Base-by-base conservation (phyloP, 106 monocot species). In the Dioscorea dumetorum region DNA sequence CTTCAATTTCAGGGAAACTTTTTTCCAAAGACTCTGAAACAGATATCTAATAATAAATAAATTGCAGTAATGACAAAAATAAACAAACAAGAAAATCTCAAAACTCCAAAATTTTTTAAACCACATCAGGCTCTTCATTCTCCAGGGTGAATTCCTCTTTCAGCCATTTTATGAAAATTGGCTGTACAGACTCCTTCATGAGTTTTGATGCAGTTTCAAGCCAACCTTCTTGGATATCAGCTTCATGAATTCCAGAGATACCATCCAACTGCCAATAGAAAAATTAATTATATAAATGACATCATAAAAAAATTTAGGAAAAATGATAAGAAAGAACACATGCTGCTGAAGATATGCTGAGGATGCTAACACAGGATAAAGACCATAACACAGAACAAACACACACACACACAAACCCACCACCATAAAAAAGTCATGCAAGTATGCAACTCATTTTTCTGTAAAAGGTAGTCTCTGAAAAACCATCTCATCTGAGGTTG, bases 81-180 rank as follows among this genome's bases (percentile, higher is more conserved):
- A 4, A 67, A n/a, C 8, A 32, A 34, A 67, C 13, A 33, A 31
- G 70, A 50, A 68, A 13, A 49, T 62, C n/a, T 57, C 57, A 60
- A 18, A 51, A 56, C 3, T 67, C 19, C 12, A 31, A 68, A 53
- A n/a, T 62, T 58, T 2, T 35, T 3, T 22, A 18, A 70, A 95
- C 95, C 85, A 56, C 77, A 12, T 85, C 71, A 23, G 54, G 35
- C 33, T 76, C 62, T 64, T 68, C 72, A 65, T 65, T 78, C 60
- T 77, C 58, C 70, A 84, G 32, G 22, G 49, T 56, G n/a, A 84
- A 56, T 60, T 95, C 91, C 68, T 70, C 82, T 72, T 84, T 77
- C 17, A 91, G 67, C 95, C 95, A 95, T 64, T 80, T 74, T 50
- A 64, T 34, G 50, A 72, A 88, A 68, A 80, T 67, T 70, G 74